Conservation (phyloP, 1,284 basidiomycete genomes). For the Cutaneotrichosporon mucoides region DNA sequence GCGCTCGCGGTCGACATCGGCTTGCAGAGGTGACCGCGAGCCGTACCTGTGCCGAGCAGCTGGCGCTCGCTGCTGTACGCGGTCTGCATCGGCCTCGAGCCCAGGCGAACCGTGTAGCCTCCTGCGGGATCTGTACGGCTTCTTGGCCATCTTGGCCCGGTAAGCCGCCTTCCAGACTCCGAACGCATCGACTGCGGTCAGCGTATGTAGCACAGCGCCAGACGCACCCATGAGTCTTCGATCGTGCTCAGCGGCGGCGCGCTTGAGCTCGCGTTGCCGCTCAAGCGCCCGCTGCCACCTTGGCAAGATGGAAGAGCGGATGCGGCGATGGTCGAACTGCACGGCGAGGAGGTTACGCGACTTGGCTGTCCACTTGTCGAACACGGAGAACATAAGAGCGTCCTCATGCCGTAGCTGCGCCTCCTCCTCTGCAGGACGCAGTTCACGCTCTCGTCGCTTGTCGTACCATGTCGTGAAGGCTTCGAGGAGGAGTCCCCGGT, state of each 20-base stretch:
- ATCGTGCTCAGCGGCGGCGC: constrained; percentile 12
- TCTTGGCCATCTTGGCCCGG: constrained; percentile 20
- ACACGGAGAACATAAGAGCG: constrained; percentile 37
- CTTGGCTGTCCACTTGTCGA: constrained; percentile 38
- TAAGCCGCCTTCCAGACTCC: constrained; percentile 31
- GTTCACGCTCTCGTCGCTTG: constrained; percentile 26
- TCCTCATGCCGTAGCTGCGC: constrained; percentile 38
- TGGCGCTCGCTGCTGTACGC: too few species aligned
- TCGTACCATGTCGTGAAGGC: constrained; percentile 34
- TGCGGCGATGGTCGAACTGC: constrained; percentile 16
- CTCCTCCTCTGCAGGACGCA: constrained; percentile 31
- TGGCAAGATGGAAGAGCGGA: constrained; percentile 12
- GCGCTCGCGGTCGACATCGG: not conserved
- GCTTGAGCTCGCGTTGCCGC: constrained; percentile 10
- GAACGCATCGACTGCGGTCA: constrained; percentile 32
- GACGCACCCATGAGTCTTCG: constrained; percentile 28
- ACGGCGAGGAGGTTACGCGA: constrained; percentile 25
- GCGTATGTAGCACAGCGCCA: not conserved
- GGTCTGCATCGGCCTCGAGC: not conserved
- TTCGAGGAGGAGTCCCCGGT: constrained; percentile 18
- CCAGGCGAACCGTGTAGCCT: not conserved
- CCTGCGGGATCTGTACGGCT: constrained; percentile 5
- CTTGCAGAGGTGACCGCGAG: constrained; percentile 4
- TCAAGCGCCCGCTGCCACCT: constrained; percentile 14
- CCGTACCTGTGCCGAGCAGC: not conserved